Base-by-base conservation (phyloP, 2,329 filamentous ascomycete genomes). In the Davidsoniella virescens region DNA sequence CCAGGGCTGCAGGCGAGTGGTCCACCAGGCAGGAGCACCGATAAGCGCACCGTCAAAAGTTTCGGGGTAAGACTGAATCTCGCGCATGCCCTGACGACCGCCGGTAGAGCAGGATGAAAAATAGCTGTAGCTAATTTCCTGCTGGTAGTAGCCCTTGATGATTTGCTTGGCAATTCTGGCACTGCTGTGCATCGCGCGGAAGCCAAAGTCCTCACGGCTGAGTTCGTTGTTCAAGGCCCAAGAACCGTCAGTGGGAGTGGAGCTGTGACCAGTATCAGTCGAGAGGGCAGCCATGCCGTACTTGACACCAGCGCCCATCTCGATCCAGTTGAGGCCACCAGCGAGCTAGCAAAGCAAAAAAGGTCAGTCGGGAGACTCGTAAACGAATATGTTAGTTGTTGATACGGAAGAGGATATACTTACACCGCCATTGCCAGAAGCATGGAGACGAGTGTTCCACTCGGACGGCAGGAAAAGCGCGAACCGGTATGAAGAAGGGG, bases 41-140 rank as follows among this genome's bases (percentile, higher is more conserved):
- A 65, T 63, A 1, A 68, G 60, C 1, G 65, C 63, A 12, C 70
- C 70, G 53, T 72, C 69, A 51, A 67, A 70, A 56, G 71, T 56
- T 50, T 69, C 64, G 7, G 67, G 67, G 55, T 65, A 75, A 14
- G 70, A 66, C 60, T 61, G 67, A 2, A 59, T 61, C 47, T 65
- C 63, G 59, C 76, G 55, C 14, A 72, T 58, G n/a, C 71, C 71
- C 60, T 75, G 70, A 2, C 71, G 61, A 5, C 71, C 72, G 17
- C 72, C 72, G 0, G 70, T 72, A 1, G 67, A 71, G 56, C 70
- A 73, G 39, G 71, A 72, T 8, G 65, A 59, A 55, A 68, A 72
- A 57, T 72, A 73, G 48, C 46, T 51, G 44, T 43, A 47, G 18
- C 63, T 50, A 42, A 63, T 63, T 2, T 59, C 53, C n/a, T 55